Percentiles rank a stretch among this genome's conserved stretches.
phyloP scores from a whole-genome alignment of 257 asterid genomes.

The Misopates orontium region DNA sequence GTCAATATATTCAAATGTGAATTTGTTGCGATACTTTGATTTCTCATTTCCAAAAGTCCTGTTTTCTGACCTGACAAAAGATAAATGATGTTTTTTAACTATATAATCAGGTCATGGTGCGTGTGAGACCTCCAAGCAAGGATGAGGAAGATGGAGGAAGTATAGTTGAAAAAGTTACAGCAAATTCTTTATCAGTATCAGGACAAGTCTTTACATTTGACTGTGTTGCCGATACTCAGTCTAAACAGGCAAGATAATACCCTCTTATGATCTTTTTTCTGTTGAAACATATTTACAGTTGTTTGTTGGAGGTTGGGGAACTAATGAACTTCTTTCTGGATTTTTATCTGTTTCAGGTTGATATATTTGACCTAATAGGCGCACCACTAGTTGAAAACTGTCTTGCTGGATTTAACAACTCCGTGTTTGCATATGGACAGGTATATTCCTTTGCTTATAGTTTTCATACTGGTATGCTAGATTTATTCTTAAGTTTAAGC shows the following conservation, averaged over 20 bases:
- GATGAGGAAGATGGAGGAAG: slow-evolving; percentile 75
- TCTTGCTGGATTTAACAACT: slow-evolving; percentile 96
- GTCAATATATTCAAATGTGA: not conserved
- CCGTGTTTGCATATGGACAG: slow-evolving; percentile 99
- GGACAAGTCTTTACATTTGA: slow-evolving; percentile 86
- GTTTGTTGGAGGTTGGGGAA: slow-evolving; percentile 2
- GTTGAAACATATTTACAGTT: not conserved
- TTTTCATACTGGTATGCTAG: not conserved
- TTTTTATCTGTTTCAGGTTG: slow-evolving; percentile 53
- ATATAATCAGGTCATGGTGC: slow-evolving; percentile 66
- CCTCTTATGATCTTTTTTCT: slow-evolving; percentile 1
- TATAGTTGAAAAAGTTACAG: slow-evolving; percentile 61
- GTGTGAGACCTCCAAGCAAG: slow-evolving; percentile 83
- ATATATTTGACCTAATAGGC: slow-evolving; percentile 89
- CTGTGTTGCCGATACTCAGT: slow-evolving; percentile 73
- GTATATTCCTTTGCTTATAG: slow-evolving; percentile 35
- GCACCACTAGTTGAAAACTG: slow-evolving; percentile 96
- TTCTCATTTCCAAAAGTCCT: not conserved
- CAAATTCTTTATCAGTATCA: slow-evolving; percentile 70
- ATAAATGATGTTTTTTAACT: no score
- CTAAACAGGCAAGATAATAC: slow-evolving; percentile 75
- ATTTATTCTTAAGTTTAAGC: not conserved
- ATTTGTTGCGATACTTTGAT: not conserved
- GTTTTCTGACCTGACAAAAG: no score
- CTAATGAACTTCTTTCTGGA: slow-evolving; percentile 25